Percentiles rank a stretch among this genome's conserved stretches.
These are phyloP conservation scores for Mortierella hygrophila DNA, from an alignment of 192 early-diverging fungal species.

Conservation along the genomic window DNA sequence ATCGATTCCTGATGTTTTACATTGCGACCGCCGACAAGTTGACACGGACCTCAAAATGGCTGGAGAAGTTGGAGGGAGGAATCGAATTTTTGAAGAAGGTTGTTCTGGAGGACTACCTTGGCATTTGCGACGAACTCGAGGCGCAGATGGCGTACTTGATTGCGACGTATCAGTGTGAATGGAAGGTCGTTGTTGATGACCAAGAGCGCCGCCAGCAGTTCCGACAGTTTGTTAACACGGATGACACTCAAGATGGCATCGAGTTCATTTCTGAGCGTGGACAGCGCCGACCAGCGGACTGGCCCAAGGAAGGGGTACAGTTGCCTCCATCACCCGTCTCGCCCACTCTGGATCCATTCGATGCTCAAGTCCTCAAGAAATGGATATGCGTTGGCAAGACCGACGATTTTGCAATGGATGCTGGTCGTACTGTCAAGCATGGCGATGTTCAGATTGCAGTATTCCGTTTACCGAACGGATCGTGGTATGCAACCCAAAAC, in stretches of 20 bases:
- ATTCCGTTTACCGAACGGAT: conserved; percentile 59
- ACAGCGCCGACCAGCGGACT: conserved; percentile 72
- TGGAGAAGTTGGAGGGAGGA: conserved; percentile 77
- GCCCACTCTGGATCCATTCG: conserved; percentile 23
- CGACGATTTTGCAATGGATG: conserved; percentile 59
- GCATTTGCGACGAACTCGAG: conserved; percentile 74
- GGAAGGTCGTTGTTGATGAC: conserved; percentile 73
- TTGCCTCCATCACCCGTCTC: conserved; percentile 27
- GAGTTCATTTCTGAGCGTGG: conserved; percentile 74
- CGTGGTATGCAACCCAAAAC: conserved; percentile 80
- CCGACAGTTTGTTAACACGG: conserved; percentile 73
- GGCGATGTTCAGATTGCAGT: conserved; percentile 77
- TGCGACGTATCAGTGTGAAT: conserved; percentile 73
- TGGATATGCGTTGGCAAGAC: conserved; percentile 58
- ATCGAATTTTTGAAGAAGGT: conserved; percentile 74
- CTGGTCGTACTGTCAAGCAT: conserved; percentile 65
- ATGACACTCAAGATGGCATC: conserved; percentile 61
- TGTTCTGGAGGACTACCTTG: conserved; percentile 72
- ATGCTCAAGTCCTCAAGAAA: conserved; percentile 11
- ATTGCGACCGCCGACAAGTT: conserved; percentile 75
- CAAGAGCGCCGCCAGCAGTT: conserved; percentile 66
- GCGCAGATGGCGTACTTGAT: conserved; percentile 74
- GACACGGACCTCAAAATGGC: conserved; percentile 74
- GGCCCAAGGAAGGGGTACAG: conserved; percentile 59
- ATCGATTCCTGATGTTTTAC: conserved; percentile 80